Percentiles rank a stretch among this genome's conserved stretches.
phyloP scores from a whole-genome alignment of 805 yeast genomes.

The Brettanomyces sp. region DNA sequence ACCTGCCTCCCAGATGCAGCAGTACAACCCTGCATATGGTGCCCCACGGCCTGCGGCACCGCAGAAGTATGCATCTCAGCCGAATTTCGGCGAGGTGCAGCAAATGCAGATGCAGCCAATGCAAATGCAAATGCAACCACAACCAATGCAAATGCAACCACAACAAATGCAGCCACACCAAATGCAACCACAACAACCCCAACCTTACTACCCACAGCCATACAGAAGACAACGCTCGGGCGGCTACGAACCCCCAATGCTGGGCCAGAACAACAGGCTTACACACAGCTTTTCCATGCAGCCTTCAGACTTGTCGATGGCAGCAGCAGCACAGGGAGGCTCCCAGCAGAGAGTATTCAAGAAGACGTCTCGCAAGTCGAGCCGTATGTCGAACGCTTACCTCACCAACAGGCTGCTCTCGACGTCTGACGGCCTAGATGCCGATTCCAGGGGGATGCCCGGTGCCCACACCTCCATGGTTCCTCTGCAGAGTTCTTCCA shows the following conservation, averaged over 20 bases:
- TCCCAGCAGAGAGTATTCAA: constrained; percentile 19
- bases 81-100: background rate
- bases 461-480: constrained; percentile 22
- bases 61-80: background rate
- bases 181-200: no score
- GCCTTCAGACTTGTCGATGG: constrained; percentile 5
- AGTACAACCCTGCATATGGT: background rate
- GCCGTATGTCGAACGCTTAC: constrained; percentile 29
- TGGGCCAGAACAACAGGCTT: background rate
- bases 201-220: no score
- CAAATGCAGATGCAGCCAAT: background rate
- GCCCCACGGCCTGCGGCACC: no score
- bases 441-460: constrained; percentile 22
- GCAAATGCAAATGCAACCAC: constrained; percentile 10
- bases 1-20: background rate
- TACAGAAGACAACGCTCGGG: no score
- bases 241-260: no score
- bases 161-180: constrained; percentile 1
- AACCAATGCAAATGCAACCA: background rate
- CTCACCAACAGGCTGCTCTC: constrained; percentile 12
- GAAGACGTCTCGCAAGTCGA: constrained; percentile 36
- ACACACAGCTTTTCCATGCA: constrained; percentile 5
- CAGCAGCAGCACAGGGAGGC: constrained; percentile 7
- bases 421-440: constrained; percentile 9
- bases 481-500: constrained; percentile 11